Conservation (phyloP, 2,329 filamentous ascomycete species). For the Dothistroma septosporum region DNA sequence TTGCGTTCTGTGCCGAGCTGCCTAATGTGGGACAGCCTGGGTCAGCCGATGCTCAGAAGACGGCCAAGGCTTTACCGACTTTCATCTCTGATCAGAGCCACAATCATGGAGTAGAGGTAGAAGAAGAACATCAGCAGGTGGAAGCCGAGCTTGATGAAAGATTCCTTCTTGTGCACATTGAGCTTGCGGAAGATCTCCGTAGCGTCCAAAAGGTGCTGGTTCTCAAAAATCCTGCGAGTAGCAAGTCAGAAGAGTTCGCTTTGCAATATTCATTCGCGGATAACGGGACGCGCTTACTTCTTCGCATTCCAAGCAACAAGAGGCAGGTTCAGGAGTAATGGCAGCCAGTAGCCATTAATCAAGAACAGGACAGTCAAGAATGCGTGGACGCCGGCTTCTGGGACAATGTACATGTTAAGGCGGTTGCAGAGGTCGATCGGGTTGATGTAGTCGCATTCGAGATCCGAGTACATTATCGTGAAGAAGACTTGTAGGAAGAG, state of each 20-base stretch:
- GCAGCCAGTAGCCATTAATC: conserved; percentile 98
- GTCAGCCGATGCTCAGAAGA: conserved; percentile 5
- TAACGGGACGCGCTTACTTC: conserved; percentile 63
- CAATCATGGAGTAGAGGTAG: conserved; percentile 67
- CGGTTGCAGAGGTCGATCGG: conserved; percentile 99
- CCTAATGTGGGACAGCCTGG: conserved; percentile 2
- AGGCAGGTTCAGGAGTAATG: conserved; percentile 85
- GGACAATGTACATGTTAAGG: conserved; percentile 98
- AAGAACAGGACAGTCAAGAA: conserved; percentile 95
- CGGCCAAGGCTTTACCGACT: conserved; percentile 25
- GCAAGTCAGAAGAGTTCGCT: conserved; percentile 33
- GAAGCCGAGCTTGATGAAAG: conserved; percentile 98
- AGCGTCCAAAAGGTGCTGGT: conserved; percentile 92
- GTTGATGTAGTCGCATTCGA: conserved; percentile 99
- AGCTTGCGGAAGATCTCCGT: conserved; percentile 99
- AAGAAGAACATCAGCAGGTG: conserved; percentile 99
- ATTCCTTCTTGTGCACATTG: conserved; percentile 99
- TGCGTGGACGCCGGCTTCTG: conserved; percentile 94
- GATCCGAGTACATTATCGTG: conserved; percentile 99
- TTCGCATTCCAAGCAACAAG: conserved; percentile 91
- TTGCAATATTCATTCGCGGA: neutral
- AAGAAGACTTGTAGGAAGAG: conserved; percentile 99
- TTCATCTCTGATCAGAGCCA: conserved; percentile 94
- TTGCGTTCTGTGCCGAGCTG: conserved; percentile 8
- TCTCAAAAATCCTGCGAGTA: conserved; percentile 76